These are phyloP conservation scores for Talaromyces sp. DNA, from an alignment of 2,329 filamentous ascomycete genomes.

Conservation along the genomic window DNA sequence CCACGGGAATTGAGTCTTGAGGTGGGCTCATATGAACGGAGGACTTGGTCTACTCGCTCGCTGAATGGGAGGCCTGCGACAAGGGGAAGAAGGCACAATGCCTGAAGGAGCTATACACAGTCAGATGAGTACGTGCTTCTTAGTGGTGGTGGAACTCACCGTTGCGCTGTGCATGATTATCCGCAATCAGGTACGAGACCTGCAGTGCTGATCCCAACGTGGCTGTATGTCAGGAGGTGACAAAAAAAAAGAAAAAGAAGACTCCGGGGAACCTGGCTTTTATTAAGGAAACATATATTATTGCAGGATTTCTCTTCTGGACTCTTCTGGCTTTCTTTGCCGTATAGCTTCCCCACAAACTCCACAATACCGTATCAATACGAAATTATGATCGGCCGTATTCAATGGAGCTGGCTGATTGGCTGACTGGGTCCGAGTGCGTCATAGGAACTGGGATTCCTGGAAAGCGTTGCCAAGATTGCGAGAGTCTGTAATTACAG, in stretches of 20 bases:
- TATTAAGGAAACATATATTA: neutral
- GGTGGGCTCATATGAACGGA: neutral
- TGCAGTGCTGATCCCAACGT: constrained; percentile 3
- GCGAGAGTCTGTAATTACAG: neutral
- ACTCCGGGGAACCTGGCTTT: neutral
- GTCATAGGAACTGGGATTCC: neutral
- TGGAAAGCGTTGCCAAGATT: neutral
- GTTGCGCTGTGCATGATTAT: constrained; percentile 1
- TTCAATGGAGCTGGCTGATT: neutral
- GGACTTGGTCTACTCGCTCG: constrained; percentile 8
- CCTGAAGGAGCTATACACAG: neutral
- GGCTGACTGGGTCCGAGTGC: neutral
- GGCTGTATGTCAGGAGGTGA: neutral
- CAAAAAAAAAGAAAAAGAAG: neutral
- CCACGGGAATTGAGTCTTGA: neutral
- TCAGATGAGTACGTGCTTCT: neutral
- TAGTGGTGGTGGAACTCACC: neutral
- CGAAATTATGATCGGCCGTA: neutral
- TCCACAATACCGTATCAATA: neutral
- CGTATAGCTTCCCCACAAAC: constrained; percentile 7
- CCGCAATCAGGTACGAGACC: neutral
- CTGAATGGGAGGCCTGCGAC: constrained; percentile 1
- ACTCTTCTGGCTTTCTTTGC: neutral
- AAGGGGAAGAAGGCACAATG: constrained; percentile 5
- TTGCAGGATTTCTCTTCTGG: neutral